Conservation (phyloP, 2,329 filamentous ascomycete species). For the Stachybotrys elegans region DNA sequence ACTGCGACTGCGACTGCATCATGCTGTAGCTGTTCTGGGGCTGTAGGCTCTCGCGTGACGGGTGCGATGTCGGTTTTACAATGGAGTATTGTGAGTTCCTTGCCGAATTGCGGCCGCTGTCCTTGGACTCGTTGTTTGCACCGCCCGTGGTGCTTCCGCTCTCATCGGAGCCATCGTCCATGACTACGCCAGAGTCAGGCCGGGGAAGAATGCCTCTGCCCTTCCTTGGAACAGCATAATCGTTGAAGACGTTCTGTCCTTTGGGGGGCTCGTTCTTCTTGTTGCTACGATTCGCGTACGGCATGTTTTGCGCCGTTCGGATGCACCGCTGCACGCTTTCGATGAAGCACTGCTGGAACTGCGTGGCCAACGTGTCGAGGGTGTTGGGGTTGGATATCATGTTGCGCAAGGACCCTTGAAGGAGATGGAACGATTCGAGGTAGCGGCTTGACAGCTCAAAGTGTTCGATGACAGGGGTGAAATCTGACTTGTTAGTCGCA, state of each 20-base stretch:
- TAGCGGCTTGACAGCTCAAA: constrained; percentile 32
- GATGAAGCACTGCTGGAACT: constrained; percentile 35
- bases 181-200: constrained; percentile 32
- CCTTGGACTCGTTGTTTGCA: constrained; percentile 17
- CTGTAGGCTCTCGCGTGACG: constrained; percentile 9
- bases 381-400: constrained; percentile 32
- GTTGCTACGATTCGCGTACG: constrained; percentile 35
- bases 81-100: constrained; percentile 13
- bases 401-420: constrained; percentile 28
- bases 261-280: constrained; percentile 27
- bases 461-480: constrained; percentile 35
- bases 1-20: too few relatives aligned
- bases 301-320: constrained; percentile 27
- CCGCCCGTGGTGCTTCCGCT: constrained; percentile 23
- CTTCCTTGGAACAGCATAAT: constrained; percentile 14
- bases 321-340: constrained; percentile 33
- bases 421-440: constrained; percentile 24
- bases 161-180: constrained; percentile 34
- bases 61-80: constrained; percentile 15
- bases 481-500: constrained; percentile 21
- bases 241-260: background rate
- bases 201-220: constrained; percentile 20
- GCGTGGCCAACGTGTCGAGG: constrained; percentile 31
- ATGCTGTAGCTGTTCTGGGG: constrained; percentile 13
- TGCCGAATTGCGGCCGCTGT: constrained; percentile 24